Base-by-base conservation (phyloP, 2,329 filamentous ascomycete genomes). In the Thielaviopsis musarum region DNA sequence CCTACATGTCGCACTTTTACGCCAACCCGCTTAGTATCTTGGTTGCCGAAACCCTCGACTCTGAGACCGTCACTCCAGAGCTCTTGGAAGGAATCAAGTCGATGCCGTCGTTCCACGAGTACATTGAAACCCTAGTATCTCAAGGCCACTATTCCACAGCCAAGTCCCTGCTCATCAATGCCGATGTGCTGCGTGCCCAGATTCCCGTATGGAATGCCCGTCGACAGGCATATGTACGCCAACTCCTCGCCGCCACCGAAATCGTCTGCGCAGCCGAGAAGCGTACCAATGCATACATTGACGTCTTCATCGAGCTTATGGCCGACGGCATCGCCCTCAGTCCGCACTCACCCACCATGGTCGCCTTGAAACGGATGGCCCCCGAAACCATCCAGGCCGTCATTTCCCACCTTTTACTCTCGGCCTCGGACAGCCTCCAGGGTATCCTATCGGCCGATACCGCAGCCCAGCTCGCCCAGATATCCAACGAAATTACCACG, bases 1-100 rank as follows among this genome's bases (percentile, higher is more conserved):
- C 84, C 0, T 89, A 90, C 67, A 91, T 94, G 87, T 88, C 84
- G 60, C 86, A 90, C 68, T 91, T 88, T 66, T 91, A 88, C 65
- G 85, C 85, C 48, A 91, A 90, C 65, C 81, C 85, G 0, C 73
- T 90, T 3, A 88, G 83, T 62, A 69, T 88, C 3, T 75, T 91
- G 38, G 69, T 83, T 10, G 71, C 72, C 2, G 62, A 62, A 24
- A 64, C 62, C 45, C 64, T 59, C 22, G 60, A 30, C 19, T 21
- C 57, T 15, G n/a, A 17, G n/a, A 49, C 9, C n/a, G 45, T 49
- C 45, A 21, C 45, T 4, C 65, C 72, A 1, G 79, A 85, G 62
- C 84, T 88, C 64, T 69, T 85, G 7, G 80, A 88, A 64, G 83
- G 84, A 12, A 69, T 87, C 7, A 80, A 87, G 41, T 84, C 79